Percentiles rank a stretch among this genome's conserved stretches.
phyloP scores from a whole-genome alignment of 768 basidiomycete species.

The Clathrus columnatus region DNA sequence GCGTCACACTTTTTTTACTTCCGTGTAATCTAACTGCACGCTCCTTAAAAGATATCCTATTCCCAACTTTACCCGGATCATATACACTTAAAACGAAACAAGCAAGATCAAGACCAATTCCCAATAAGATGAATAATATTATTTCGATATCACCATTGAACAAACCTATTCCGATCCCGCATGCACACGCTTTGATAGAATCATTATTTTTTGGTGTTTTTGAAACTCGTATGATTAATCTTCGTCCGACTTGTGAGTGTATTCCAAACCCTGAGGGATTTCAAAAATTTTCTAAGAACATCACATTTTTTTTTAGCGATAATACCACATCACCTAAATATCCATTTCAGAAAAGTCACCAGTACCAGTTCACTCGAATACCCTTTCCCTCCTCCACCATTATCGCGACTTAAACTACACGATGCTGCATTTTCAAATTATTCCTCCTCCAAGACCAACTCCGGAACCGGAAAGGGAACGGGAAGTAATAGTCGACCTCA shows the following conservation, averaged over 20 bases:
- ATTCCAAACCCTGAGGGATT: background rate
- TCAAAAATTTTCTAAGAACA: constrained; percentile 1
- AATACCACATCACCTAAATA: constrained; percentile 59
- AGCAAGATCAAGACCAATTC: constrained; percentile 34
- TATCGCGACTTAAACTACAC: constrained; percentile 2
- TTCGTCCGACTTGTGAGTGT: constrained; percentile 53
- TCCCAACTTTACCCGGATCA: constrained; percentile 70
- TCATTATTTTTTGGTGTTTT: constrained; percentile 59
- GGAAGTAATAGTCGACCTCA: background rate
- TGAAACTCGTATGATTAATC: constrained; percentile 63
- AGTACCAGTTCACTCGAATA: constrained; percentile 53
- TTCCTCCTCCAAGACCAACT: background rate
- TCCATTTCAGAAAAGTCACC: constrained; percentile 59
- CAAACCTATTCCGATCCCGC: constrained; percentile 25
- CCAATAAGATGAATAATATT: constrained; percentile 31
- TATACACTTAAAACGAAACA: constrained; percentile 59
- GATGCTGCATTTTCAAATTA: background rate
- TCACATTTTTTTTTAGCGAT: constrained; percentile 37
- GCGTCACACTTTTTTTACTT: background rate
- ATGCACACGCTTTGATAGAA: constrained; percentile 66
- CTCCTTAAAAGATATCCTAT: constrained; percentile 49
- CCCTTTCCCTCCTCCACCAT: constrained; percentile 62
- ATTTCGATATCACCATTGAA: constrained; percentile 25
- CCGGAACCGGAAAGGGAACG: background rate
- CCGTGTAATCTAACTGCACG: background rate